Percentiles rank a stretch among this genome's conserved stretches.
phyloP scores from a whole-genome alignment of 1,284 basidiomycete genomes.

The Termitomyces sp. region DNA sequence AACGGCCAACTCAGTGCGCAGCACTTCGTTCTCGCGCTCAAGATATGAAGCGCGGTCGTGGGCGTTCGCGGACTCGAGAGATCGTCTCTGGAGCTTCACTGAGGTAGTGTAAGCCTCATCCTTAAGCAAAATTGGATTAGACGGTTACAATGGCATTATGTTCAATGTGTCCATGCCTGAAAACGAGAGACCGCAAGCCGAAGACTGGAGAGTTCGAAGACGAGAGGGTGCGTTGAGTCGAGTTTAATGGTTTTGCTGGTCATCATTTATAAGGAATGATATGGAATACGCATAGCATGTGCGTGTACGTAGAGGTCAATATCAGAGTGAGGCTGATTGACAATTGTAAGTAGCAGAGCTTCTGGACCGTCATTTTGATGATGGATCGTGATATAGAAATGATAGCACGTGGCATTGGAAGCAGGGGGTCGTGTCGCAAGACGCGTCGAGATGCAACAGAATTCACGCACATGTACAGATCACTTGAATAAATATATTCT shows the following conservation, averaged over 20 bases:
- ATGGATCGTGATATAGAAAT: background rate
- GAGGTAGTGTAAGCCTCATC: constrained; percentile 64
- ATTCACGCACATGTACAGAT: too few relatives aligned
- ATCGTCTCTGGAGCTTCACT: constrained; percentile 59
- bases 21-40: constrained; percentile 52
- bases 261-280: background rate
- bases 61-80: constrained; percentile 46
- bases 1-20: constrained; percentile 47
- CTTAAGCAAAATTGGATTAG: constrained; percentile 32
- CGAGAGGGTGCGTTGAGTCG: constrained; percentile 14
- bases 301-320: background rate
- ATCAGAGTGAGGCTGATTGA: background rate
- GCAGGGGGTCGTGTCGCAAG: too few relatives aligned
- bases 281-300: background rate
- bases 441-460: too few relatives aligned
- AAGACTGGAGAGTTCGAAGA: constrained; percentile 12
- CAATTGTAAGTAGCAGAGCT: background rate
- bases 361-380: background rate
- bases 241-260: constrained; percentile 6
- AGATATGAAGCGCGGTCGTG: constrained; percentile 44
- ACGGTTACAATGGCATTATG: constrained; percentile 4
- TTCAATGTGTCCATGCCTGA: constrained; percentile 41
- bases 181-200: constrained; percentile 61
- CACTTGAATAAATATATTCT: background rate
- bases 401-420: too few relatives aligned